A percentile compares a stretch with the other conserved stretches of the same genome.
Conservation (phyloP, 2,329 filamentous ascomycete species). For the Colletotrichum sp. region DNA sequence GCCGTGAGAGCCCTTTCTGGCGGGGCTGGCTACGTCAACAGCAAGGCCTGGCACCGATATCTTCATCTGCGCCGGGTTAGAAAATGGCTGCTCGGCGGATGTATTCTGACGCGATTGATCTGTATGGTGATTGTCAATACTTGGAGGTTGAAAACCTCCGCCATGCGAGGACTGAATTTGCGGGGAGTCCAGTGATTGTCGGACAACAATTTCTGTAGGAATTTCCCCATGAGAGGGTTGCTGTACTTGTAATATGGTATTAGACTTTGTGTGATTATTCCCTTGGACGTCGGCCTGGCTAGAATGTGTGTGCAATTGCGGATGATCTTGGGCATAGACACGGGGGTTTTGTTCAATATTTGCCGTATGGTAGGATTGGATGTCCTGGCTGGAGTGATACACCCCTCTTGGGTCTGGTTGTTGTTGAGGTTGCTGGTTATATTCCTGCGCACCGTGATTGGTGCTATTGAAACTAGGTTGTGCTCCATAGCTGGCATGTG, state of each 20-base stretch:
- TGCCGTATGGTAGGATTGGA: not conserved
- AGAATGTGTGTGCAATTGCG: not conserved
- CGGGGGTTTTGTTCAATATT: not conserved
- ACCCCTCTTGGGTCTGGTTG: not conserved
- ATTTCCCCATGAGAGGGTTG: not conserved
- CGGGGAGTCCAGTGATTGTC: not conserved
- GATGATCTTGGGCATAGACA: not conserved
- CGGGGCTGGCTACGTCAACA: not conserved
- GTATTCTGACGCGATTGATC: not conserved
- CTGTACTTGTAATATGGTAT: not conserved
- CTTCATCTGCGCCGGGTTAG: not conserved
- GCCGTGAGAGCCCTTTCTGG: not conserved
- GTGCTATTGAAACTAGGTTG: not conserved
- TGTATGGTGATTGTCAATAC: no score
- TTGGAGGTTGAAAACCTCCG: not conserved
- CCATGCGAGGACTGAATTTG: not conserved
- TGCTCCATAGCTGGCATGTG: not conserved
- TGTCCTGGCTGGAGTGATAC: not conserved
- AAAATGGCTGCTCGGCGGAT: not conserved
- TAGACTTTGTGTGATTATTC: not conserved
- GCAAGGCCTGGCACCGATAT: not conserved
- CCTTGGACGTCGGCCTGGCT: not conserved
- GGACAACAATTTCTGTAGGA: not conserved
- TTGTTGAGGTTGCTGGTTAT: not conserved
- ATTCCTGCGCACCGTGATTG: not conserved